Conservation (phyloP, 192 early-diverging fungal genomes). For the Coemansia sp. region DNA sequence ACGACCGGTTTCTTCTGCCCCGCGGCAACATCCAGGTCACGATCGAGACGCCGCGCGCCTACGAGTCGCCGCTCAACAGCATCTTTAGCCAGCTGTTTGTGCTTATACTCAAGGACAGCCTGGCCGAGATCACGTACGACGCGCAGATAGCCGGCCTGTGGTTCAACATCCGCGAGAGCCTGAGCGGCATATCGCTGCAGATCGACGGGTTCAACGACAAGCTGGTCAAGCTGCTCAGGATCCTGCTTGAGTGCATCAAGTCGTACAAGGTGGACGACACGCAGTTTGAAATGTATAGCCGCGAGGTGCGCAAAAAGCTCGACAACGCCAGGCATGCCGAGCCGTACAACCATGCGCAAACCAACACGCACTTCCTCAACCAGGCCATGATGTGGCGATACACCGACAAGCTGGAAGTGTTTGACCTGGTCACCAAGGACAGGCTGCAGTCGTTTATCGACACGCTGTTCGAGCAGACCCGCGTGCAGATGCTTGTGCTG, state of each 20-base stretch:
- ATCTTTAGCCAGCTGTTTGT: constrained; percentile 71
- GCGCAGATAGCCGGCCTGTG: constrained; percentile 84
- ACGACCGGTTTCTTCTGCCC: constrained; percentile 90
- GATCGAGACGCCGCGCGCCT: constrained; percentile 69
- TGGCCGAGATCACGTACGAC: constrained; percentile 87
- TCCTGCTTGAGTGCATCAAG: constrained; percentile 68
- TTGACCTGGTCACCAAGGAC: constrained; percentile 66
- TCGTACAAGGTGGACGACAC: constrained; percentile 60
- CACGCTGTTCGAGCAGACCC: constrained; percentile 63
- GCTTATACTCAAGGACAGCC: constrained; percentile 74
- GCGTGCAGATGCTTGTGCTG: constrained; percentile 78
- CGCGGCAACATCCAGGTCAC: constrained; percentile 76
- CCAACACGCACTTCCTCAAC: constrained; percentile 69
- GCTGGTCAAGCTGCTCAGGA: constrained; percentile 64
- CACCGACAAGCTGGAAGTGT: constrained; percentile 69
- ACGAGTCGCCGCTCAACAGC: constrained; percentile 70
- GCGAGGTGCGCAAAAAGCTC: constrained; percentile 68
- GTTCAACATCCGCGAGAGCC: constrained; percentile 67
- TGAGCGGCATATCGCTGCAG: constrained; percentile 69
- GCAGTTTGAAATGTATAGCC: constrained; percentile 78
- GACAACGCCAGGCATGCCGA: constrained; percentile 75
- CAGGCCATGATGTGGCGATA: constrained; percentile 78
- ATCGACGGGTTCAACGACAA: constrained; percentile 90
- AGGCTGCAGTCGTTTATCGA: constrained; percentile 77
- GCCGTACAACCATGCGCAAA: constrained; percentile 77